Base-by-base conservation (phyloP, 331 rosid species). In the Malus hybrid region DNA sequence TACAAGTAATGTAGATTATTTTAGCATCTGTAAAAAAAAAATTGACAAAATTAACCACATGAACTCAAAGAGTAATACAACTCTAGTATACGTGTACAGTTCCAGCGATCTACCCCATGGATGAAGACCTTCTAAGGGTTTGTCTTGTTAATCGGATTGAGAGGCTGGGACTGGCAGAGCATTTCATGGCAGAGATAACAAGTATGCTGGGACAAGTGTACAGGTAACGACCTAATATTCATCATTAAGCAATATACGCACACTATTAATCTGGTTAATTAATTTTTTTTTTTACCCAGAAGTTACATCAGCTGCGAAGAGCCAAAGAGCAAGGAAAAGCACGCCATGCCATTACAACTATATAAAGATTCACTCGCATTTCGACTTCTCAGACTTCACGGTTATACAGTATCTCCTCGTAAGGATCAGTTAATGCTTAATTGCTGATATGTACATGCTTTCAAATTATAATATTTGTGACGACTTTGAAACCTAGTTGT, bases 371-470 rank as follows among this genome's bases (percentile, higher is more conserved):
- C 81, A 2, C 44, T 77, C 7, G 56, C 76, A 7, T 77, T 77
- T 61, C 81, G 81, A 24, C 44, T 60, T 29, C 71, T 77, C 2
- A 69, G 76, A 77, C 63, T 70, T n/a, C 20, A 48, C 46, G 71
- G 76, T 32, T 70, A 62, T 62, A 39, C 12, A 20, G 65, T 70
- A 44, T 77, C 76, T 42, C 42, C 76, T 26, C 16, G 63, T 75
- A 75, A 48, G 72, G 3, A 63, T 26, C 9, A 1, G 5, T 48
- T 14, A 48, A 48, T 48, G 7, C 7, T 48, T 13, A 48, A 48
- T 48, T 48, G 7, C 3, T 48, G 1, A 48, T 48, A 14, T 12
- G 10, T 36, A 48, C 53, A 13, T 36, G 42, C 0, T 48, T 48
- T 48, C 53, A 4, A 48, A 1, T 48, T 48, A 48, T 48, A 48